phyloP scores from a whole-genome alignment of 306 rosid genomes.

The Delonix regia region DNA sequence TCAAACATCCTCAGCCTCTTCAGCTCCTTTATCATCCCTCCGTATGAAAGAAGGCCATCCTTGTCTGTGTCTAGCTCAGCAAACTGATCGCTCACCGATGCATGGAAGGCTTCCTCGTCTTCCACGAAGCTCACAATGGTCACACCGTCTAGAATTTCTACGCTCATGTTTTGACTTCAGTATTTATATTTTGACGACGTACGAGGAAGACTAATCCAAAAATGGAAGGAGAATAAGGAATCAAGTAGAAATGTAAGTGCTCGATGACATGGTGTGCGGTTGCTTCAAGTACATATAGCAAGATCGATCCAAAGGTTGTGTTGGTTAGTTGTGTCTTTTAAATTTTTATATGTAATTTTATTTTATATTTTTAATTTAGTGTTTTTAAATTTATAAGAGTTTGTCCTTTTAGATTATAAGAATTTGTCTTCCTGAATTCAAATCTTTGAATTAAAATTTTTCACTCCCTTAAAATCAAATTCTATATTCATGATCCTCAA shows the following conservation, averaged over 20 bases:
- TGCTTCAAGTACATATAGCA: neutral
- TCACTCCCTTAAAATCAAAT: no score
- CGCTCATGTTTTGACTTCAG: slow-evolving; percentile 50
- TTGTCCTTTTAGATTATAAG: no score
- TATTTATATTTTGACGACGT: no score
- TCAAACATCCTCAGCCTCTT: slow-evolving; percentile 57
- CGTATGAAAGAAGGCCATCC: slow-evolving; percentile 53
- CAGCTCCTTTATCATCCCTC: slow-evolving; percentile 65
- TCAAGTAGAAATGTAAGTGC: neutral
- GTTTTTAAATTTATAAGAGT: no score
- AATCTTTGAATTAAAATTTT: no score
- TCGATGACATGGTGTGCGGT: neutral
- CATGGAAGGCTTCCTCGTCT: slow-evolving; percentile 57
- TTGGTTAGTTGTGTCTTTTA: no score
- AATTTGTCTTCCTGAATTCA: no score
- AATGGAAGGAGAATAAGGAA: neutral
- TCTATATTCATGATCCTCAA: no score
- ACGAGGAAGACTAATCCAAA: no score
- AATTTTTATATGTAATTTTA: no score
- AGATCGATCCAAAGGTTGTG: no score
- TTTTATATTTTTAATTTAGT: no score
- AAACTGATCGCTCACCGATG: slow-evolving; percentile 37
- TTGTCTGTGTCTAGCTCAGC: slow-evolving; percentile 50
- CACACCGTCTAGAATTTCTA: slow-evolving; percentile 53
- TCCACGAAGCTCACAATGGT: slow-evolving; percentile 57